Evolutionary conservation across 257 asterid genomes (phyloP).

Genomic region (Ehretia macrophylla): DNA sequence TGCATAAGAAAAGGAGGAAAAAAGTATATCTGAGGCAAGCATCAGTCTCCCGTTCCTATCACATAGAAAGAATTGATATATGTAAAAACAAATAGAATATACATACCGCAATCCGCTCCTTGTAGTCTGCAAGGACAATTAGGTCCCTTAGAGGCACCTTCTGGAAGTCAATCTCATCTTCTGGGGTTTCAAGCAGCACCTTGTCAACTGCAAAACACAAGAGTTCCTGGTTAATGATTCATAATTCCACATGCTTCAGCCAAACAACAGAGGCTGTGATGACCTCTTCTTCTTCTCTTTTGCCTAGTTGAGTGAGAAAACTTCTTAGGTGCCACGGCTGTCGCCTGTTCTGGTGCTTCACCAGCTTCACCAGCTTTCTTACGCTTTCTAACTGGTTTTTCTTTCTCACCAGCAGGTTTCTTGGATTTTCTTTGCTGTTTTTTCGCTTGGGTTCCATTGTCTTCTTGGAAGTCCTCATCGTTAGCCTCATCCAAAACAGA

Average conservation of each 20-base stretch:
- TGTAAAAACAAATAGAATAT: neutral
- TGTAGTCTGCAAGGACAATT: slow-evolving; percentile 74
- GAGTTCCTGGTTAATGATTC: slow-evolving; percentile 16
- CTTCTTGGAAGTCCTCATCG: slow-evolving; percentile 38
- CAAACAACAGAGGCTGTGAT: slow-evolving; percentile 7
- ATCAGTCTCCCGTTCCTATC: no score
- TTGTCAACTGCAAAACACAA: slow-evolving; percentile 52
- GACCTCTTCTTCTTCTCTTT: slow-evolving; percentile 61
- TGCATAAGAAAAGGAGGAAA: no score
- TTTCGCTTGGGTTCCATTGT: slow-evolving; percentile 37
- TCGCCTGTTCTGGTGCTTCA: slow-evolving; percentile 41
- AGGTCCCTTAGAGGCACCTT: slow-evolving; percentile 70
- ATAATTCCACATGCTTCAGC: slow-evolving; percentile 11
- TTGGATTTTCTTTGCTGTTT: slow-evolving; percentile 35
- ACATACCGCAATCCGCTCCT: slow-evolving; percentile 40
- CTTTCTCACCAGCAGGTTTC: slow-evolving; percentile 39
- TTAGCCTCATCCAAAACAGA: slow-evolving; percentile 36
- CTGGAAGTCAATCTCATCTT: slow-evolving; percentile 63
- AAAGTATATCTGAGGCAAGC: no score
- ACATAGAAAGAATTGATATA: neutral
- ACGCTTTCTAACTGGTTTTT: slow-evolving; percentile 49
- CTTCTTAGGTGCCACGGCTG: slow-evolving; percentile 52
- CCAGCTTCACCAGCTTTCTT: slow-evolving; percentile 48
- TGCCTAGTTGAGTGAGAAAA: slow-evolving; percentile 67
- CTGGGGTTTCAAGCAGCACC: slow-evolving; percentile 66